A percentile compares a stretch with the other conserved stretches of the same genome.
Evolutionary conservation across 2,329 filamentous ascomycete genomes (phyloP).

Genomic region (Scorias spongiosa): DNA sequence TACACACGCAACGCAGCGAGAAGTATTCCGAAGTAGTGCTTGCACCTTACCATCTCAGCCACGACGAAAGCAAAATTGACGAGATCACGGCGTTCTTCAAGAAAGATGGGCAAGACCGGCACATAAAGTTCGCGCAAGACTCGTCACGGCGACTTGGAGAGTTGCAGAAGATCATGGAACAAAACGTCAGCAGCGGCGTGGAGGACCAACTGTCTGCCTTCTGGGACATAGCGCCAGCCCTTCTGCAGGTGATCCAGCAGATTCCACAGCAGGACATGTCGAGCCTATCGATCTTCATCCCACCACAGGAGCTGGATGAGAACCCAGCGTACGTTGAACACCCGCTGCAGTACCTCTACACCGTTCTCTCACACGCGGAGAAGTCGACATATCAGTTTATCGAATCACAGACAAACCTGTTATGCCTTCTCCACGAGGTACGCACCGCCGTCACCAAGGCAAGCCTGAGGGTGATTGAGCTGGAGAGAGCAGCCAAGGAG

Average conservation of each 20-base stretch:
- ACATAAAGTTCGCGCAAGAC: slow-evolving; percentile 54
- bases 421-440: slow-evolving; percentile 83
- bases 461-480: slow-evolving; percentile 51
- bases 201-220: slow-evolving; percentile 87
- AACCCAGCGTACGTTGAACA: slow-evolving; percentile 68
- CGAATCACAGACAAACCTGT: slow-evolving; percentile 78
- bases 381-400: slow-evolving; percentile 96
- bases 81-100: slow-evolving; percentile 71
- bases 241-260: slow-evolving; percentile 64
- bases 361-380: slow-evolving; percentile 69
- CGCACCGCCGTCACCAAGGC: slow-evolving; percentile 62
- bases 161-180: slow-evolving; percentile 65
- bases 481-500: slow-evolving; percentile 32
- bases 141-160: slow-evolving; percentile 57
- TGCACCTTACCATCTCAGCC: slow-evolving; percentile 58
- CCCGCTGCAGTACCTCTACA: slow-evolving; percentile 82
- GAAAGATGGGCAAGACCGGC: slow-evolving; percentile 57
- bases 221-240: slow-evolving; percentile 87
- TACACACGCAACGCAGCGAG: slow-evolving; percentile 66
- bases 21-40: slow-evolving; percentile 75
- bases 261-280: slow-evolving; percentile 42
- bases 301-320: slow-evolving; percentile 63
- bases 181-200: slow-evolving; percentile 73
- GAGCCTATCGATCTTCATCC: slow-evolving; percentile 61
- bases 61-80: slow-evolving; percentile 63